These are phyloP conservation scores for Monosporozyma aerobia DNA, from an alignment of 805 yeast genomes.

Conservation along the genomic window DNA sequence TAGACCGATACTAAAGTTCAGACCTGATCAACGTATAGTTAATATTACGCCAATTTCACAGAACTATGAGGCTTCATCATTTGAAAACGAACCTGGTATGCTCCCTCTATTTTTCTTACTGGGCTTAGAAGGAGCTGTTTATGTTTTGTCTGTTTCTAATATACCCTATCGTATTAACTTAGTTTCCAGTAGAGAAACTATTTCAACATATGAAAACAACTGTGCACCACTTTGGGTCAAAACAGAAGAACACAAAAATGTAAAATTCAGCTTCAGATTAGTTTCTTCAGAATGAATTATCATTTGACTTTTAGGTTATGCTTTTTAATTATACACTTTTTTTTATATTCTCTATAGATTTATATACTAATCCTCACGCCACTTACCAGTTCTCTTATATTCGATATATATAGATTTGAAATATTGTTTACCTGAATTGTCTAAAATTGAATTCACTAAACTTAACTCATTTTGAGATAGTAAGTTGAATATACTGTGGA, in stretches of 20 bases:
- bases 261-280: not conserved
- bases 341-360: not conserved
- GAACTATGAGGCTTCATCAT: not conserved
- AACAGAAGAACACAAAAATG: not conserved
- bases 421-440: constrained; percentile 57
- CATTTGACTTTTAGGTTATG: not conserved
- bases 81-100: not conserved
- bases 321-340: not conserved
- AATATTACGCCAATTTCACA: not conserved
- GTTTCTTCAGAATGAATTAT: not conserved
- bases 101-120: not conserved
- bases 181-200: not conserved
- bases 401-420: constrained; percentile 61
- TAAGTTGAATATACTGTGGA: constrained; percentile 59
- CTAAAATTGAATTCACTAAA: constrained; percentile 54
- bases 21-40: not conserved
- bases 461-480: constrained; percentile 59
- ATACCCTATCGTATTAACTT: no score
- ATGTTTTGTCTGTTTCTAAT: not conserved
- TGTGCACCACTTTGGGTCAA: not conserved
- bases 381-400: constrained; percentile 70
- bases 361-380: constrained; percentile 48
- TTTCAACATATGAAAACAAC: not conserved
- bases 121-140: not conserved
- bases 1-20: not conserved